These are phyloP conservation scores for Akanthomyces dipterigenus DNA, from an alignment of 2,329 filamentous ascomycete genomes.

Conservation along the genomic window DNA sequence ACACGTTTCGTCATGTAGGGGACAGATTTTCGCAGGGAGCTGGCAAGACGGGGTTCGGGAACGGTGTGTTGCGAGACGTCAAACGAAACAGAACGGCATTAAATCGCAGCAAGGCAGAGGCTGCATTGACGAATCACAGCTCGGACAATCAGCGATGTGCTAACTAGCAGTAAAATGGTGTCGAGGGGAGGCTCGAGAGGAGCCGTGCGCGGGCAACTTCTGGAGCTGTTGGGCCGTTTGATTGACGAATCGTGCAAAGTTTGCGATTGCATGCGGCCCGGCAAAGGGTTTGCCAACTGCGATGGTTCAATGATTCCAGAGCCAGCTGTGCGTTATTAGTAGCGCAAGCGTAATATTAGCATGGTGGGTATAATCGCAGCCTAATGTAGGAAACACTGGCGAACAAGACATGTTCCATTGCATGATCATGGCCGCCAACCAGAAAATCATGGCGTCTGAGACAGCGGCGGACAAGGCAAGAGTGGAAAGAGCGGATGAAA, in stretches of 20 bases:
- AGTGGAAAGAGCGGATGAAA: neutral
- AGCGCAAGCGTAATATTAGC: neutral
- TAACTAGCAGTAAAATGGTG: neutral
- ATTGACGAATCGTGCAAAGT: neutral
- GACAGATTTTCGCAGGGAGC: neutral
- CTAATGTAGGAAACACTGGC: neutral
- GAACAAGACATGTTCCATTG: conserved; percentile 9
- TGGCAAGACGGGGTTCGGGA: neutral
- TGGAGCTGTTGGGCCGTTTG: neutral
- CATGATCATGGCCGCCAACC: neutral
- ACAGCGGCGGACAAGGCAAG: neutral
- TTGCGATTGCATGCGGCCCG: neutral
- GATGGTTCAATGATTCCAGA: neutral
- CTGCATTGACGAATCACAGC: neutral
- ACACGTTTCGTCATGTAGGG: neutral
- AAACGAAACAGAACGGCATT: conserved; percentile 1
- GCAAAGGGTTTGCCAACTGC: neutral
- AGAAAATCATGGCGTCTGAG: conserved; percentile 4
- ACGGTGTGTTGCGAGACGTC: neutral
- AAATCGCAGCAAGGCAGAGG: neutral
- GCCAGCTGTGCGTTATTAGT: neutral
- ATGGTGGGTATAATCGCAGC: neutral
- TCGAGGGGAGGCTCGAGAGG: neutral
- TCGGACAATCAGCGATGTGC: neutral
- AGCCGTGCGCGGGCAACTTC: neutral